Percentiles rank a stretch among this genome's conserved stretches.
Evolutionary conservation across 441 rosid species (phyloP).

Genomic region (Gossypium aridum): DNA sequence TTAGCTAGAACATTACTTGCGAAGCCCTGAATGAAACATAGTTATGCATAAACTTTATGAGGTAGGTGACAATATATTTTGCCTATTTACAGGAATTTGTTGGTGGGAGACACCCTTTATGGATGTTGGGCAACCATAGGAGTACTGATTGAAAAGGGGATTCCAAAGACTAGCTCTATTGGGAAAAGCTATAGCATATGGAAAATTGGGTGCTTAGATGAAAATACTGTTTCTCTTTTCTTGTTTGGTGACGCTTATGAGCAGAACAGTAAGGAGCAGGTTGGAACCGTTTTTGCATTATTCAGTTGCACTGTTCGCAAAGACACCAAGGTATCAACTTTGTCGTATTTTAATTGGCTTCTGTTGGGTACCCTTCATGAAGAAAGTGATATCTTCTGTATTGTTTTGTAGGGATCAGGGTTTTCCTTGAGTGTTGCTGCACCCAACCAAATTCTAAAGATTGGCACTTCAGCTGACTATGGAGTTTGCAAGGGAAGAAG

Average conservation of each 20-base stretch:
- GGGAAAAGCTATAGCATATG: slow-evolving; percentile 75
- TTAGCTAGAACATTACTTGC: not conserved
- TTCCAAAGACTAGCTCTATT: slow-evolving; percentile 60
- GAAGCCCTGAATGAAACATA: slow-evolving; percentile 1
- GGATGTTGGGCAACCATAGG: slow-evolving; percentile 94
- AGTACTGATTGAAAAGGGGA: slow-evolving; percentile 74
- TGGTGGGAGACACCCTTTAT: slow-evolving; percentile 62
- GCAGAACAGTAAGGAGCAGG: slow-evolving; percentile 46
- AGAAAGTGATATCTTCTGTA: not conserved
- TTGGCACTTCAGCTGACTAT: slow-evolving; percentile 80
- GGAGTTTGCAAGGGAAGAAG: slow-evolving; percentile 83
- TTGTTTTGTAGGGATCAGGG: slow-evolving; percentile 52
- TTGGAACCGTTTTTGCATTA: slow-evolving; percentile 73
- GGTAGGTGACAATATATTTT: slow-evolving; percentile 4
- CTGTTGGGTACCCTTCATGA: not conserved
- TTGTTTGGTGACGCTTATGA: slow-evolving; percentile 85
- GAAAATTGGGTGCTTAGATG: slow-evolving; percentile 70
- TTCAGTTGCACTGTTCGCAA: slow-evolving; percentile 70
- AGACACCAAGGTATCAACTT: slow-evolving; percentile 43
- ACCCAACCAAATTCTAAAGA: slow-evolving; percentile 59
- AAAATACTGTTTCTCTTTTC: slow-evolving; percentile 62
- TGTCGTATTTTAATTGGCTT: slow-evolving; percentile 4
- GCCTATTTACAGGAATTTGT: slow-evolving; percentile 50
- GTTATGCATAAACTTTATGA: not conserved
- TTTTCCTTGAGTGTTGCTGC: slow-evolving; percentile 70